A percentile compares a stretch with the other conserved stretches of the same genome.
These are phyloP conservation scores for Auxenochlorella pyrenoidosa DNA, from an alignment of 139 green algal species.

Conservation along the genomic window DNA sequence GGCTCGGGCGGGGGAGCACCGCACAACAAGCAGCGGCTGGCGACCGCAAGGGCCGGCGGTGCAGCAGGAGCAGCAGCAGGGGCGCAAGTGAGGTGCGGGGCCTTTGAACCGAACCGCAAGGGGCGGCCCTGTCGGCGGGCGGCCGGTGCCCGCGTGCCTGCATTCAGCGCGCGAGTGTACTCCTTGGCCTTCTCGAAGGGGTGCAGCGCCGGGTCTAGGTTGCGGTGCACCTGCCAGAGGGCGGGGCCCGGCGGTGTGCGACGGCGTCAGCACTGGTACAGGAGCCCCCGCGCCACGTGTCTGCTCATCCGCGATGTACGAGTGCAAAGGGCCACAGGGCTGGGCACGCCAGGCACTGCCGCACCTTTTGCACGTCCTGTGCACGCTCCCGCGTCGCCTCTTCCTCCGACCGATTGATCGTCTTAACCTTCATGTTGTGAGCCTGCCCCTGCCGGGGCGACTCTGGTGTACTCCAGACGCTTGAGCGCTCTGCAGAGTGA, in stretches of 20 bases:
- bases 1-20: too few relatives aligned
- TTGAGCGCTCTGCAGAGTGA: neutral
- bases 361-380: conserved; percentile 79
- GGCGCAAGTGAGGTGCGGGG: too few relatives aligned
- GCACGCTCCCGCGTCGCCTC: conserved; percentile 81
- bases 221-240: conserved; percentile 84
- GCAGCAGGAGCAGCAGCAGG: too few relatives aligned
- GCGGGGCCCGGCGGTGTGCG: too few relatives aligned
- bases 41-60: too few relatives aligned
- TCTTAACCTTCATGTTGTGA: conserved; percentile 91
- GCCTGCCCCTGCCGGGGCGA: neutral
- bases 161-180: conserved; percentile 92
- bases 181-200: conserved; percentile 94
- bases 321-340: too few relatives aligned
- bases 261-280: neutral
- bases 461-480: neutral
- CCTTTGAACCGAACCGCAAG: too few relatives aligned
- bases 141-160: conserved; percentile 60
- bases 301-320: too few relatives aligned
- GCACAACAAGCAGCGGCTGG: too few relatives aligned
- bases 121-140: too few relatives aligned
- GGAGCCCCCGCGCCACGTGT: too few relatives aligned
- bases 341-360: neutral
- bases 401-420: conserved; percentile 88
- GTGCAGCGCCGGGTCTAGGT: conserved; percentile 92